Percentiles rank a stretch among this genome's conserved stretches.
Evolutionary conservation across 2,329 filamentous ascomycete species (phyloP).

Genomic region (Lizonia empirigonia): DNA sequence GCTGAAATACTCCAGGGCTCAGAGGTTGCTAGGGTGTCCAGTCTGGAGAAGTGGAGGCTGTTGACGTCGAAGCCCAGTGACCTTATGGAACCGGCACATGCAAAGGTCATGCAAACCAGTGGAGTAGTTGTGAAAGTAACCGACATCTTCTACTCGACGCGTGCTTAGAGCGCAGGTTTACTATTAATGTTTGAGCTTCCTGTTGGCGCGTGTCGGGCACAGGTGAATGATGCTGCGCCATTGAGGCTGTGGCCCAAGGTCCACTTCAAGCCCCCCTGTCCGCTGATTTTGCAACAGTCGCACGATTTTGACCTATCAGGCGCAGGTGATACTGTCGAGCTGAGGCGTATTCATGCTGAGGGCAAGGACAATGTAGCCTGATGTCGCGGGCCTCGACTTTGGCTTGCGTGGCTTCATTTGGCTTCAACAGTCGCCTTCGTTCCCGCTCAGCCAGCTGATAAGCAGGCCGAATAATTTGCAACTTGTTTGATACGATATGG

Average conservation of each 20-base stretch:
- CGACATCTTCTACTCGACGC: constrained; percentile 21
- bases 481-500: not conserved
- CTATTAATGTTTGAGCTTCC: constrained; percentile 33
- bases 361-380: constrained; percentile 13
- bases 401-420: constrained; percentile 20
- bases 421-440: constrained; percentile 3
- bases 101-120: constrained; percentile 24
- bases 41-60: constrained; percentile 20
- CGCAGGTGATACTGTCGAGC: constrained; percentile 11
- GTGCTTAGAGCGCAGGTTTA: constrained; percentile 20
- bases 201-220: constrained; percentile 15
- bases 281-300: constrained; percentile 14
- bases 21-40: constrained; percentile 18
- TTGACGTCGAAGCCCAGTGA: constrained; percentile 22
- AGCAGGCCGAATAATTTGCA: not conserved
- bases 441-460: not conserved
- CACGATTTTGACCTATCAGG: constrained; percentile 22
- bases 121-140: constrained; percentile 10
- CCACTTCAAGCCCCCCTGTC: constrained; percentile 27
- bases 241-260: constrained; percentile 8
- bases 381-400: constrained; percentile 18
- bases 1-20: constrained; percentile 22
- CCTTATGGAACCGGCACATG: constrained; percentile 19
- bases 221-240: constrained; percentile 16
- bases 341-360: constrained; percentile 23